Conservation (phyloP, 2,329 filamentous ascomycete genomes). For the Cladophialophora psammophila region DNA sequence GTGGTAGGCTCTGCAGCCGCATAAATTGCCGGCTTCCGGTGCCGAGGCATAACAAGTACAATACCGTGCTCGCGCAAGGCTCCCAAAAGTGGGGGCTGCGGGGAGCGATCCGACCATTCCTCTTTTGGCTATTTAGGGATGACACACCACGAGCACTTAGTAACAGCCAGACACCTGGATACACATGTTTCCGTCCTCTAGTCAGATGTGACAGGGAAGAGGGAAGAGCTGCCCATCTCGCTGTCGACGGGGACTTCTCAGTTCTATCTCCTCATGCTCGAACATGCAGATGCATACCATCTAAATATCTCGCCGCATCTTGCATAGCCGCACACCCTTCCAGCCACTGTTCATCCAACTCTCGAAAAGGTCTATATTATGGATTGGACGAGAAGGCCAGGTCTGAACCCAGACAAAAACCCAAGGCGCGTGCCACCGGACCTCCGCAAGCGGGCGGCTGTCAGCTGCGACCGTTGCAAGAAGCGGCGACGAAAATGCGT, state of each 20-base stretch:
- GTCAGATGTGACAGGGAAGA: too few species aligned
- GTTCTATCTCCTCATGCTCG: too few species aligned
- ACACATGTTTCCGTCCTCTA: too few species aligned
- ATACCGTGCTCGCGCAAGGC: too few species aligned
- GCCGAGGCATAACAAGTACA: too few species aligned
- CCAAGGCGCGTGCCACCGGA: neutral
- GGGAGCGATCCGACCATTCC: neutral
- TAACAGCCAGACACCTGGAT: too few species aligned
- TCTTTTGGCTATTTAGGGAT: neutral
- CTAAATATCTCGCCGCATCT: neutral
- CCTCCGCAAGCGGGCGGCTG: neutral
- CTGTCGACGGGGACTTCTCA: too few species aligned
- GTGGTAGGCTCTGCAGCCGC: neutral
- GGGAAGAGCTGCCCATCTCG: too few species aligned
- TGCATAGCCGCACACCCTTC: neutral
- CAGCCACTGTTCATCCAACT: neutral
- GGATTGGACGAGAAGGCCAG: neutral
- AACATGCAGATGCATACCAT: neutral
- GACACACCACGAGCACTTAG: too few species aligned
- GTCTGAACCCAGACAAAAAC: neutral
- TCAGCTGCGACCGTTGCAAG: neutral
- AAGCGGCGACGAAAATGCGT: conserved; percentile 1
- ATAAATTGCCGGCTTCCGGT: neutral
- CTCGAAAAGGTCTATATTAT: neutral
- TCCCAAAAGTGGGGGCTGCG: neutral